A percentile compares a stretch with the other conserved stretches of the same genome.
phyloP scores from a whole-genome alignment of 1,139 yeast genomes.

The Yamadazyma triangularis region DNA sequence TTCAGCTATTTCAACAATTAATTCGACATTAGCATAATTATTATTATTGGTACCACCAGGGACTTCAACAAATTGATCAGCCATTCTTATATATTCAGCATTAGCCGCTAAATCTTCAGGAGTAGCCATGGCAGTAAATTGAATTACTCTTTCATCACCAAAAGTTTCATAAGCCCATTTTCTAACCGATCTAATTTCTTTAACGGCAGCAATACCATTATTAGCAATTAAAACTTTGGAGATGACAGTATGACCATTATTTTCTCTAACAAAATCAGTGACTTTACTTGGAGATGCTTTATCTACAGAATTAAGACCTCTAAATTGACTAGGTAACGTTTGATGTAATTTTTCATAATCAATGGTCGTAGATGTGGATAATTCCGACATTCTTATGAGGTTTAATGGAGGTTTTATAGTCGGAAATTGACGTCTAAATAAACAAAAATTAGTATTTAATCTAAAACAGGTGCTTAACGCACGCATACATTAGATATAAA shows the following conservation, averaged over 20 bases:
- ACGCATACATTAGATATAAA: too few species aligned
- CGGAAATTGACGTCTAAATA: too few species aligned
- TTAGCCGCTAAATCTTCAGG: conserved; percentile 97
- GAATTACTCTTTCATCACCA: conserved; percentile 90
- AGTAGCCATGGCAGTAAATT: conserved; percentile 97
- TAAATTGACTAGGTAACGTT: conserved; percentile 63
- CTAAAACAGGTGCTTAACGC: neutral
- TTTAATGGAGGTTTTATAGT: too few species aligned
- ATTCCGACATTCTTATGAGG: neutral
- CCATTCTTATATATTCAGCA: conserved; percentile 98
- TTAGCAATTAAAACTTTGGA: conserved; percentile 87
- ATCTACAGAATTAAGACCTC: conserved; percentile 73
- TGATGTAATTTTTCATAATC: conserved; percentile 31
- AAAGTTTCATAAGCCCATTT: conserved; percentile 99
- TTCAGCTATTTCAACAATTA: conserved; percentile 95
- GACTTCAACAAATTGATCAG: conserved; percentile 96
- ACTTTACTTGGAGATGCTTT: conserved; percentile 70
- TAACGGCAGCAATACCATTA: conserved; percentile 98
- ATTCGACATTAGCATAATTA: conserved; percentile 95
- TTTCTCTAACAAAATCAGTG: conserved; percentile 77
- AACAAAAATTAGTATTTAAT: neutral
- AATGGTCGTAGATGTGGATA: conserved; percentile 1
- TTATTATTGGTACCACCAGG: conserved; percentile 99
- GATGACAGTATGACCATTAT: conserved; percentile 95
- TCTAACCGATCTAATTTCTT: conserved; percentile 93